Conservation (phyloP, 805 yeast genomes). For the Yamadazyma akitaensis region DNA sequence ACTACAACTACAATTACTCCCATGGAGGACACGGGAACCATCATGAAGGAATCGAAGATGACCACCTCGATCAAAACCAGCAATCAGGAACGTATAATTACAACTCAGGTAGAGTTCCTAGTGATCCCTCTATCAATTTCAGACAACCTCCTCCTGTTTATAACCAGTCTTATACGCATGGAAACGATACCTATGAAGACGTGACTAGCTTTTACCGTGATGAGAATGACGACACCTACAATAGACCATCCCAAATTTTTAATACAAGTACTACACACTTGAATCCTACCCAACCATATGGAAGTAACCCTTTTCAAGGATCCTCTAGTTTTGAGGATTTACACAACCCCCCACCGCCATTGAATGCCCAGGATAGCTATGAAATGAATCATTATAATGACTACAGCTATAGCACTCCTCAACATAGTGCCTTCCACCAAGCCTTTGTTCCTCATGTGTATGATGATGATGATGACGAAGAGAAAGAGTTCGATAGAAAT, state of each 20-base stretch:
- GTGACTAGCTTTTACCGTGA: slow-evolving; percentile 21
- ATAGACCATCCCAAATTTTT: slow-evolving; percentile 26
- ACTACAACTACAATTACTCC: slow-evolving; percentile 4
- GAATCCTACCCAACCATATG: slow-evolving; percentile 11
- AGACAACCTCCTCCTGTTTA: slow-evolving; percentile 27
- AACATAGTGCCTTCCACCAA: slow-evolving; percentile 23
- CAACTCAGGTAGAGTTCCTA: slow-evolving; percentile 9
- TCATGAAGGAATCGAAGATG: neutral
- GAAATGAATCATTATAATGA: slow-evolving; percentile 22
- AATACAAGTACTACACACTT: slow-evolving; percentile 20
- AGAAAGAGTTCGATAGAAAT: slow-evolving; percentile 34
- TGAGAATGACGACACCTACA: slow-evolving; percentile 15
- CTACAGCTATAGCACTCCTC: slow-evolving; percentile 12
- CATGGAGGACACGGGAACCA: neutral
- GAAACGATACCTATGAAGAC: slow-evolving; percentile 19
- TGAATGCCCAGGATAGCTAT: slow-evolving; percentile 13
- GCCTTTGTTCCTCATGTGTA: slow-evolving; percentile 45
- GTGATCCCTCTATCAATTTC: slow-evolving; percentile 23
- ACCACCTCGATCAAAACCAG: slow-evolving; percentile 7
- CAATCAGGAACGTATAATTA: slow-evolving; percentile 19
- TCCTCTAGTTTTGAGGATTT: slow-evolving; percentile 10
- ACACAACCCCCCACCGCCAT: slow-evolving; percentile 9
- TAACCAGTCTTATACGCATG: slow-evolving; percentile 9
- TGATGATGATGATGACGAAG: slow-evolving; percentile 39
- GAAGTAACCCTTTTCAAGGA: slow-evolving; percentile 15